Evolutionary conservation across 495 filamentous ascomycete genomes (phyloP).

Genomic region (Hypoxylon trugodes): DNA sequence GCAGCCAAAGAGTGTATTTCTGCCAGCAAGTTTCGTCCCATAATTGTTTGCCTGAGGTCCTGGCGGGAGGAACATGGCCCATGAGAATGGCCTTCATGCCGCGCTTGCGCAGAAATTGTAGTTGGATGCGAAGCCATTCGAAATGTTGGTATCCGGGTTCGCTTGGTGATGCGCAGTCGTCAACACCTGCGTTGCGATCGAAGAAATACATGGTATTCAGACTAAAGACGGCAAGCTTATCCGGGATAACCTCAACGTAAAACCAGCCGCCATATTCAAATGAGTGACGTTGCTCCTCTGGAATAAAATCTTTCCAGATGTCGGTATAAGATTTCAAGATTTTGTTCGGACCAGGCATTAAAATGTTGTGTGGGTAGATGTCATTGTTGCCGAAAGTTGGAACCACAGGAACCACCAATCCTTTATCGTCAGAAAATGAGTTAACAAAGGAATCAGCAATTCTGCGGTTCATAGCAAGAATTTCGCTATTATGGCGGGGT

Average conservation of each 20-base stretch:
- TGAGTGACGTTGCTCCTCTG: constrained; percentile 88
- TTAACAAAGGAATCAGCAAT: constrained; percentile 79
- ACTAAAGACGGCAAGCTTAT: constrained; percentile 88
- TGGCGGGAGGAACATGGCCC: constrained; percentile 91
- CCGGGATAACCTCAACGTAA: constrained; percentile 88
- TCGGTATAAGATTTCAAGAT: constrained; percentile 78
- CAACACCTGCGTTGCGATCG: constrained; percentile 87
- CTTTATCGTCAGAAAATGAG: constrained; percentile 68
- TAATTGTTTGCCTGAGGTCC: constrained; percentile 78
- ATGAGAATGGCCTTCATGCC: constrained; percentile 95
- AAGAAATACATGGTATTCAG: constrained; percentile 98
- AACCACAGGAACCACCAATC: constrained; percentile 79
- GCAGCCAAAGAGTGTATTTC: constrained; percentile 91
- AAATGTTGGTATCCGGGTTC: constrained; percentile 94
- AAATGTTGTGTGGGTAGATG: constrained; percentile 95
- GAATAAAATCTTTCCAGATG: constrained; percentile 87
- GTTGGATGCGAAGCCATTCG: constrained; percentile 94
- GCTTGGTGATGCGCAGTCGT: constrained; percentile 78
- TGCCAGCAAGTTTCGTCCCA: constrained; percentile 98
- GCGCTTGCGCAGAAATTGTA: constrained; percentile 80
- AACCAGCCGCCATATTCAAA: constrained; percentile 97
- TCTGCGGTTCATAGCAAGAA: constrained; percentile 76
- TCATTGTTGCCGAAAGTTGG: constrained; percentile 98
- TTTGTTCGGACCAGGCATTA: constrained; percentile 81
- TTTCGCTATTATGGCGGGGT: constrained; percentile 76